Base-by-base conservation (phyloP, 2,329 filamentous ascomycete species). In the Trichoderma brevicompactum region DNA sequence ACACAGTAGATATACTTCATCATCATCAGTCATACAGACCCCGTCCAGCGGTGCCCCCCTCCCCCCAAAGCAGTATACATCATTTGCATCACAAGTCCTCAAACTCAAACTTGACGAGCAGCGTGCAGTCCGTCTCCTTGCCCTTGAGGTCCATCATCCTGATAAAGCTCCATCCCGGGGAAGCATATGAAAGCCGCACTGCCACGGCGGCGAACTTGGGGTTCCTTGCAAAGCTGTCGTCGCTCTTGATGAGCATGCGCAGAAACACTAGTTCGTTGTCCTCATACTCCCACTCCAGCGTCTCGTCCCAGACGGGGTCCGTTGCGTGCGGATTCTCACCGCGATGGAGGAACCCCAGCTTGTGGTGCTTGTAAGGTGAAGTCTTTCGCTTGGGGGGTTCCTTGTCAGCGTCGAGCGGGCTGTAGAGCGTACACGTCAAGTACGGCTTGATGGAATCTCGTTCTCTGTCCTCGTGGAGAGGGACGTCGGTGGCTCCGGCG, bases 211-310 rank as follows among this genome's bases (percentile, higher is more conserved):
- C 85, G 67, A 89, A 82, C 60, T 87, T 83, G 0, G 87, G 87
- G 69, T 91, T 91, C 50, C 77, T 78, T 0, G 85, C 78, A 74
- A 86, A 90, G 67, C 81, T 82, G 66, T 88, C 86, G 66, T 90
- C 88, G 68, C 84, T 87, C 79, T 91, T 91, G 76, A 91, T 81
- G 48, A 90, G 77, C 66, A 91, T 80, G 0, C 88, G 80, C 69
- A 91, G 68, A 70, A 91, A 91, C 0, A 83, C 82, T 54, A 91
- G 72, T 72, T 90, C 88, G 69, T 86, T 89, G 64, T 89, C 87
- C 6, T 88, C 85, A 70, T 85, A 90, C 67, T 88, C 85, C 88
- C 88, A 91, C 71, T 89, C 86, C 8, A 91, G 77, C 13, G 78
- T 79, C 74, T 90, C 87, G 68, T 90, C 82, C 87, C 87, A 91